Evolutionary conservation across 352 stramenopile species (phyloP), one percentile per base, ranked within the genome.

Genomic region (Globisporangium barbulae): DNA sequence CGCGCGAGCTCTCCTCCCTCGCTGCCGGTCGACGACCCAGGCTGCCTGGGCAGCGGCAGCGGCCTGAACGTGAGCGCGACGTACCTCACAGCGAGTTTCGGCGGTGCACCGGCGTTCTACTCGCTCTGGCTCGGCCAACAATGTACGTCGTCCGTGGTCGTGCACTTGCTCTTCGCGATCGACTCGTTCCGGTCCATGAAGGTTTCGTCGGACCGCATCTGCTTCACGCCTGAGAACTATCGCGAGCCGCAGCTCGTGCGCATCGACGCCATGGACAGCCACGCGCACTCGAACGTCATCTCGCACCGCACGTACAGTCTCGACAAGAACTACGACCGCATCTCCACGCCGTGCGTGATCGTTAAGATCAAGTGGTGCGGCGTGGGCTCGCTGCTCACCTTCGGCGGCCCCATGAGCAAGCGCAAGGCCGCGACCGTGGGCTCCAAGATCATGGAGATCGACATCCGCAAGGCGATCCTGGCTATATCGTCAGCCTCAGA

Each of bases 101-200:
- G 81, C n/a, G 84, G 81, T 17, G 65, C 78, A 10, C 68, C 83
- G 5, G 70, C 78, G 56, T 75, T 70, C 54, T 93, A 93, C 61
- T 79, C 81, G 33, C 65, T 93, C 5, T 70, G 69, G n/a, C 70
- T 93, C 25, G 69, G 71, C 8, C 68, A 87, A 61, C 45, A 63
- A n/a, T 93, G 84, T 65, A 59, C 72, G 25, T 91, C 84, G 17
- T 73, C 77, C 4, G 84, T 93, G 9, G 78, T 91, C 12, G 82
- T 93, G 31, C 81, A 93, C 57, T 52, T 93, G 42, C 63, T 88
- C 64, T 76, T 88, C 47, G 63, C 75, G 6, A 64, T 61, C 15
- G 84, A 93, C 59, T 64, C 75, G 47, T 58, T 52, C 19, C 66
- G 71, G 37, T 75, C 69, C 13, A 61, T 90, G 10, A 72, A 73